Base-by-base conservation (phyloP, 139 green algal species). In the Picochlorum sp. region DNA sequence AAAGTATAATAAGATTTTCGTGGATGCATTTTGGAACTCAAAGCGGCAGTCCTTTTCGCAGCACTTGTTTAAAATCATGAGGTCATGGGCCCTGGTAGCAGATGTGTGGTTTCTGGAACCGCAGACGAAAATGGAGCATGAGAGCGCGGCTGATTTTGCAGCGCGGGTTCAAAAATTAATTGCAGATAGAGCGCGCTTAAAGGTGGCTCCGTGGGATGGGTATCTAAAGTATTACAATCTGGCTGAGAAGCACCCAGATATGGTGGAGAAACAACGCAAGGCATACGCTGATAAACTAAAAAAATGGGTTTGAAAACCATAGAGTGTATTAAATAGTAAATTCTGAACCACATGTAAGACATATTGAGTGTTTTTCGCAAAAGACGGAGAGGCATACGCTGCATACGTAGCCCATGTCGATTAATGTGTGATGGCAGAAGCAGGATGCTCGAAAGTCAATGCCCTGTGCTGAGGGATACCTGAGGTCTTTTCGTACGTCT, bases 1-100 rank as follows among this genome's bases (percentile, higher is more conserved):
- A 75, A 96, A 96, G 83, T 99, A 99, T 87, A 98, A 99, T 86
- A 98, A 97, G 70, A 95, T 96, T 10, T 99, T 99, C 69, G 94
- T 98, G 41, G 94, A 99, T 54, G 92, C 93, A 9, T 99, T 98
- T 69, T 98, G 93, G 93, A 97, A 97, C 77, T 87, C 72, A 66
- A 82, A 80, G 62, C 62, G 75, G 3, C 83, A 96, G 80, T 91
- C 90, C n/a, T 97, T 97, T 80, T 89, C 86, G 15, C 73, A 76
- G 24, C 90, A 98, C 69, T 72, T 98, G n/a, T 64, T 90, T 26
- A 86, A 86, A 58, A 77, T 98, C 56, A 96, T 98, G 92, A 91
- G 80, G 37, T 90, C 76, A 46, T 98, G 92, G 92, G 92, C 90
- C 37, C 79, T 97, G 24, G 92, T 98, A 46, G 89, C 80, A 47